Evolutionary conservation across 495 filamentous ascomycete species (phyloP), one percentile per base, ranked within the genome.

Genomic region (Talaromyces ruber): DNA sequence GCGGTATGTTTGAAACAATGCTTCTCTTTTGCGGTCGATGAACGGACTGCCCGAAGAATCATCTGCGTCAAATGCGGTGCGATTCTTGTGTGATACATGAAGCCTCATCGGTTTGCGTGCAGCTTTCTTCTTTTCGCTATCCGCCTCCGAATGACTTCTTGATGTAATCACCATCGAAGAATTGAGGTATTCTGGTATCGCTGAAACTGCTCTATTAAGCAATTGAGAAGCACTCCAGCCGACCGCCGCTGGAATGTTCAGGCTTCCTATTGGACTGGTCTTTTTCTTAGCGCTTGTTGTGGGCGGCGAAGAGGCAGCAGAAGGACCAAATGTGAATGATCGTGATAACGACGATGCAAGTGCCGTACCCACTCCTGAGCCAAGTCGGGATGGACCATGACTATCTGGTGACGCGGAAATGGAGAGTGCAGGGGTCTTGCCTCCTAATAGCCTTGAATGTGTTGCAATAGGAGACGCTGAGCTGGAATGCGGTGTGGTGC

Each of bases 11-110:
- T 75, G 75, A 66, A 91, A 93, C 5, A 87, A 70, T 32, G 76
- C 68, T 51, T 81, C 72, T 47, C 84, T 83, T 32, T 75, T 79
- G 6, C 80, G 81, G 60, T 96, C 87, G 6, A 96, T 79, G 26
- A 97, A 79, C 1, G 90, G 82, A 3, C 84, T 79, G 37, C 80
- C 81, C 55, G 88, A 76, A 71, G 81, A 81, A n/a, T 85, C 85
- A 68, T 93, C 89, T 58, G 88, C 85, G 60, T 93, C 88, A 61
- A 97, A 96, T 32, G 82, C 79, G 45, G 81, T 81, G 65, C 89
- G 86, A 62, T 97, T 92, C 67, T 89, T 88, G 66, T 93, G 81
- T 1, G 80, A 81, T 14, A 86, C 81, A 14, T 79, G 84, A 56
- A 96, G 80, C 28, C 69, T 71, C 28, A 62, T 69, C 71, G 61